Base-by-base conservation (phyloP, 1,284 basidiomycete species). In the Leccinum glutinopallens region DNA sequence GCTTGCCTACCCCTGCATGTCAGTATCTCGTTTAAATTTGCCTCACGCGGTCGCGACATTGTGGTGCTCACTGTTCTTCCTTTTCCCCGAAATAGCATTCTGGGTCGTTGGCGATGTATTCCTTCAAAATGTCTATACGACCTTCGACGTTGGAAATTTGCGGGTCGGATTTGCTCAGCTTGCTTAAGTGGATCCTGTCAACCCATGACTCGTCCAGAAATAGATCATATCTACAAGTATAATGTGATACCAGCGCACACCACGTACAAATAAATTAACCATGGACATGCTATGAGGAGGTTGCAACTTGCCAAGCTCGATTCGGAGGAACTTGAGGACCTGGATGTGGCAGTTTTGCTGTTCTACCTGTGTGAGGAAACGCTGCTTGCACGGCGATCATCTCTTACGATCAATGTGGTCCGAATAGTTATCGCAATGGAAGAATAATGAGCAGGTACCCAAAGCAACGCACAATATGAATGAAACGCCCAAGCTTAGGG, bases 111-210 rank as follows among this genome's bases (percentile, higher is more conserved):
- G 68, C 1, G 68, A 68, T 2, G 64, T 68, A 15, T 67, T 69
- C 66, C 68, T 71, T 9, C 53, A 22, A 35, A 72, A 72, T 6
- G 72, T 71, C 4, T 71, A 71, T 57, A 68, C 71, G 0, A 22
- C 15, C 0, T 71, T 72, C 19, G 71, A 71, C 25, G 5, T 70
- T 4, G 65, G 61, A 5, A 60, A 62, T 15, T 8, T 2, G 7
- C 58, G n/a, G 8, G 72, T 72, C 19, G 70, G 71, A 22, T 72
- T 74, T 15, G 70, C 70, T 32, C n/a, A 41, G n/a, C 70, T 74
- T 8, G 64, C 64, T 32, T 69, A 59, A 69, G 15, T 6, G 37
- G 5, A 32, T 22, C 7, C 5, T 29, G 13, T 10, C 19, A 56
- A 29, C 5, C 3, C 7, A 8, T 25, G 10, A 22, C 10, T 22